Conservation (phyloP, 768 basidiomycete genomes). For the Mycena vulgaris region DNA sequence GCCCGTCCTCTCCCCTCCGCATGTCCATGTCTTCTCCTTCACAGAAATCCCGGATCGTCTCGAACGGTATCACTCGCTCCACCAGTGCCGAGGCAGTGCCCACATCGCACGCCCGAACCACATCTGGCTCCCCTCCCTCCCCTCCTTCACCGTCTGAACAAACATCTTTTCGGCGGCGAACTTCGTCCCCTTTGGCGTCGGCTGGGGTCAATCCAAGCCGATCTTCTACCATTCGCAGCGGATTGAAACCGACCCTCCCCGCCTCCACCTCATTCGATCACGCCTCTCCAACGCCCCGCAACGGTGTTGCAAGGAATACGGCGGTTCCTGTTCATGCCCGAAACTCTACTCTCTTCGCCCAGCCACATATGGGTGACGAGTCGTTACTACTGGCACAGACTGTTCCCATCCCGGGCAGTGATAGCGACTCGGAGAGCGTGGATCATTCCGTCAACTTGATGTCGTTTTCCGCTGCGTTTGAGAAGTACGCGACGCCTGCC, state of each 20-base stretch:
- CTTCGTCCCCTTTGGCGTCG: slow-evolving; percentile 65
- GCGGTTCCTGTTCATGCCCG: slow-evolving; percentile 56
- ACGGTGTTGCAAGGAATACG: slow-evolving; percentile 40
- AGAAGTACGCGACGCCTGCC: slow-evolving; percentile 58
- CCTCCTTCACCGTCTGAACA: slow-evolving; percentile 51
- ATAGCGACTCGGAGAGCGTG: slow-evolving; percentile 76
- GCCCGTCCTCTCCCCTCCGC: slow-evolving; percentile 65
- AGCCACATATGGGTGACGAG: slow-evolving; percentile 64
- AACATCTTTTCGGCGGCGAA: slow-evolving; percentile 57
- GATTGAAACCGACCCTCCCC: slow-evolving; percentile 55
- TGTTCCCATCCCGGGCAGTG: slow-evolving; percentile 83
- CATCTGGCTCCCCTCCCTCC: slow-evolving; percentile 62
- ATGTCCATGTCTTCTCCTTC: slow-evolving; percentile 63
- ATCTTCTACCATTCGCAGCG: slow-evolving; percentile 55
- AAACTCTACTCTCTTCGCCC: slow-evolving; percentile 61
- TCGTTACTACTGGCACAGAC: slow-evolving; percentile 79
- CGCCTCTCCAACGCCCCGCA: slow-evolving; percentile 48
- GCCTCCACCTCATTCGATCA: slow-evolving; percentile 52
- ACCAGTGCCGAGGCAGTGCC: slow-evolving; percentile 53
- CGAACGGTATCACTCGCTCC: slow-evolving; percentile 60
- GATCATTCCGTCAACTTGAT: slow-evolving; percentile 73
- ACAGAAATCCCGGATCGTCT: slow-evolving; percentile 59
- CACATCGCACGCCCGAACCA: slow-evolving; percentile 56
- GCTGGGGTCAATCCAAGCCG: slow-evolving; percentile 50
- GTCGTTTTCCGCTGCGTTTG: slow-evolving; percentile 82